Percentiles rank a stretch among this genome's conserved stretches.
phyloP scores from a whole-genome alignment of 306 rosid genomes.

The Casuarina cunninghamiana region DNA sequence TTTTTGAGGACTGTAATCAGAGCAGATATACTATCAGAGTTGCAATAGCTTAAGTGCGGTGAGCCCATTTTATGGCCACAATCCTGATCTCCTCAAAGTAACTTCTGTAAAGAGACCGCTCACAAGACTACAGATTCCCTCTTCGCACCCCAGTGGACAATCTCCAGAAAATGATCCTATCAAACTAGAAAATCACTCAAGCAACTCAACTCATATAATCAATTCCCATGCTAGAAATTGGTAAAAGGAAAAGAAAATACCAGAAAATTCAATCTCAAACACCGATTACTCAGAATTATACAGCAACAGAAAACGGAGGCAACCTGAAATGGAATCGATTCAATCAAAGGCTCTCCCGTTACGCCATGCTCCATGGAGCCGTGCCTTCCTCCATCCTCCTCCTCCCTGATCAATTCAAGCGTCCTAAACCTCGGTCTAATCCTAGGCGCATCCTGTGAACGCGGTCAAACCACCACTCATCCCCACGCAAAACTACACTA shows the following conservation, averaged over 20 bases:
- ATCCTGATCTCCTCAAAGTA: too few species aligned
- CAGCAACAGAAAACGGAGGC: background rate
- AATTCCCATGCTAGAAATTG: background rate
- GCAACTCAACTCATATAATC: background rate
- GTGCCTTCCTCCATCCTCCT: background rate
- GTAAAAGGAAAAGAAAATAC: background rate
- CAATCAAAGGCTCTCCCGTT: slow-evolving; percentile 30
- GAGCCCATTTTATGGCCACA: too few species aligned
- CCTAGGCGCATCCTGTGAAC: background rate
- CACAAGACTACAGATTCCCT: too few species aligned
- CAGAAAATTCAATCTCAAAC: background rate
- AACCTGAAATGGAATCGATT: slow-evolving; percentile 41
- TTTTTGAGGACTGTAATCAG: too few species aligned
- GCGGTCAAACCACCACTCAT: background rate
- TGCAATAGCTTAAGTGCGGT: too few species aligned
- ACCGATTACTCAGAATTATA: background rate
- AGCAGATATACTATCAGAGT: too few species aligned
- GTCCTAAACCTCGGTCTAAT: slow-evolving; percentile 3
- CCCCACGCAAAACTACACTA: background rate
- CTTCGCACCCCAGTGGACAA: background rate
- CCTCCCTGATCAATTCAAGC: slow-evolving; percentile 18
- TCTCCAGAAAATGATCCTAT: background rate
- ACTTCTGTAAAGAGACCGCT: too few species aligned
- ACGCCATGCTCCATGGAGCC: slow-evolving; percentile 22
- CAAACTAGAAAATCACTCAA: background rate